A percentile compares a stretch with the other conserved stretches of the same genome.
These are phyloP conservation scores for Fusarium pilosicola DNA, from an alignment of 2,329 filamentous ascomycete species.

Conservation along the genomic window DNA sequence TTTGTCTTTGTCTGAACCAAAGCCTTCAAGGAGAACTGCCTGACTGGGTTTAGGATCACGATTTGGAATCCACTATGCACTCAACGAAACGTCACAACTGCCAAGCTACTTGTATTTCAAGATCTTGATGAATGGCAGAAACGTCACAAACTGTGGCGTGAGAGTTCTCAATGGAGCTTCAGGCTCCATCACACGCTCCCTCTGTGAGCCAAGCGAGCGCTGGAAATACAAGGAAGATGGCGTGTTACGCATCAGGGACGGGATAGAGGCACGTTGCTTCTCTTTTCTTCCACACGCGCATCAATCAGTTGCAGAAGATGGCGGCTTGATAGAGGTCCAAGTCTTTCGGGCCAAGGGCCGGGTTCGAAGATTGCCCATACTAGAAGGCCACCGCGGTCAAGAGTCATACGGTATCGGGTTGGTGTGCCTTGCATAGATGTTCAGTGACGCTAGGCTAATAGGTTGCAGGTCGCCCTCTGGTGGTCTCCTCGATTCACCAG, in stretches of 20 bases:
- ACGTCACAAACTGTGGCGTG: slow-evolving; percentile 63
- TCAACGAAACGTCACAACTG: slow-evolving; percentile 49
- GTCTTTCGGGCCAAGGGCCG: slow-evolving; percentile 63
- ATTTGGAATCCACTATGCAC: slow-evolving; percentile 63
- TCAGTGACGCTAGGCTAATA: slow-evolving; percentile 6
- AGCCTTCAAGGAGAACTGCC: neutral
- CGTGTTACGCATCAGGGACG: slow-evolving; percentile 47
- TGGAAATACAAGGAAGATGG: slow-evolving; percentile 54
- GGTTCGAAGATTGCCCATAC: slow-evolving; percentile 53
- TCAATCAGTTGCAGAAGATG: slow-evolving; percentile 59
- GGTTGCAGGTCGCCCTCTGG: slow-evolving; percentile 59
- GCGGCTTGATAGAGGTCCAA: slow-evolving; percentile 64
- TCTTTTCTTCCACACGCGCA: slow-evolving; percentile 56
- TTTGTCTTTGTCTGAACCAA: slow-evolving; percentile 38
- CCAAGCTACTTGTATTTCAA: slow-evolving; percentile 63
- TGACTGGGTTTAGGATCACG: slow-evolving; percentile 53
- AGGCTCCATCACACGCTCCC: slow-evolving; percentile 56
- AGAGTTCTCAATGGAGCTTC: slow-evolving; percentile 49
- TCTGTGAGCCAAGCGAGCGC: slow-evolving; percentile 59
- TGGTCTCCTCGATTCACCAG: slow-evolving; percentile 62
- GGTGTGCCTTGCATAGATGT: slow-evolving; percentile 37
- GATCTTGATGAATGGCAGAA: slow-evolving; percentile 63
- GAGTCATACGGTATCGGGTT: slow-evolving; percentile 65
- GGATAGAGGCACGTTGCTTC: slow-evolving; percentile 62
- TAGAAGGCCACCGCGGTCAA: slow-evolving; percentile 58